These are phyloP conservation scores for Amanita rimosa DNA, from an alignment of 768 basidiomycete species.

Conservation along the genomic window DNA sequence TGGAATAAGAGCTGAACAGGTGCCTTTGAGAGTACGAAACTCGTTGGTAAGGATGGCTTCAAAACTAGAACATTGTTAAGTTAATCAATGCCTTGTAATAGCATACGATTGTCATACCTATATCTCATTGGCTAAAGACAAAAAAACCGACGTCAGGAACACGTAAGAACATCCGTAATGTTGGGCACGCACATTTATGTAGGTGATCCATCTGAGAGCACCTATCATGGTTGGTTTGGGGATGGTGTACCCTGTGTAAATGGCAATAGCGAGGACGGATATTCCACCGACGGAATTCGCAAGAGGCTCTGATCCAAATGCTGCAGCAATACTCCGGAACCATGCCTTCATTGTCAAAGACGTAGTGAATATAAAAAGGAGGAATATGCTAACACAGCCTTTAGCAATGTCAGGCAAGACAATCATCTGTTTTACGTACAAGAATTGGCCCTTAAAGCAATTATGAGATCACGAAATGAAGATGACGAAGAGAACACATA, in stretches of 20 bases:
- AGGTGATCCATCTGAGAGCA: slow-evolving; percentile 57
- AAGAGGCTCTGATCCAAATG: slow-evolving; percentile 44
- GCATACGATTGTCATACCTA: slow-evolving; percentile 19
- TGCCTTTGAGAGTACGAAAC: slow-evolving; percentile 58
- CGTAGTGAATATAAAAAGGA: slow-evolving; percentile 43
- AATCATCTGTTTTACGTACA: slow-evolving; percentile 30
- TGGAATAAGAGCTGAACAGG: slow-evolving; percentile 48
- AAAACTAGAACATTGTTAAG: slow-evolving; percentile 24
- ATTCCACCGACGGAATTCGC: slow-evolving; percentile 49
- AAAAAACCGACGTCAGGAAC: background rate
- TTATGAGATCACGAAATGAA: too few relatives aligned
- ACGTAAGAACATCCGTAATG: background rate
- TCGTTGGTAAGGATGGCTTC: slow-evolving; percentile 75
- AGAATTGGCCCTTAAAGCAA: slow-evolving; percentile 36
- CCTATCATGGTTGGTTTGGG: slow-evolving; percentile 57
- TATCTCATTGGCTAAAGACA: slow-evolving; percentile 3
- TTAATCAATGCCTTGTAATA: background rate
- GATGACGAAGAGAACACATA: background rate
- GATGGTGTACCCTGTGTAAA: slow-evolving; percentile 29
- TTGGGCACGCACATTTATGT: slow-evolving; percentile 36
- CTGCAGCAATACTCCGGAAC: slow-evolving; percentile 60
- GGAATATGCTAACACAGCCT: slow-evolving; percentile 35
- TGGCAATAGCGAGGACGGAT: slow-evolving; percentile 17
- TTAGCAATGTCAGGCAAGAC: slow-evolving; percentile 1
- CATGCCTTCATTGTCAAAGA: slow-evolving; percentile 62